Evolutionary conservation across 1,284 basidiomycete species (phyloP), one percentile per base, ranked within the genome.

Genomic region (Psilocybe mexicana): DNA sequence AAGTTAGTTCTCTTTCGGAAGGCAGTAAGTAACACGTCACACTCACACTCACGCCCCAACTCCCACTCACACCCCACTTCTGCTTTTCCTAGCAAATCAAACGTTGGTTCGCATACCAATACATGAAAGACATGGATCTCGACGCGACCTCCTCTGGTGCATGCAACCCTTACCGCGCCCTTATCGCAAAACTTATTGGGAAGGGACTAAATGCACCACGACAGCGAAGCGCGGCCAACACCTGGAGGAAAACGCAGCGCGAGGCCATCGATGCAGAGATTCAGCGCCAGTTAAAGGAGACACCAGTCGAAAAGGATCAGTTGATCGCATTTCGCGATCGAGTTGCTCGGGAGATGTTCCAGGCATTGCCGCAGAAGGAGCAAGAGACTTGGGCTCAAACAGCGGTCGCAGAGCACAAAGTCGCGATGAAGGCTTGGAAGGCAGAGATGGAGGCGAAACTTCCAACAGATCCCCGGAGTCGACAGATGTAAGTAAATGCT

Each of bases 31-130:
- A 28, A 33, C 24, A 23, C 25, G 25, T 25, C 5, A 46, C 30
- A 23, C 11, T 11, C 52, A 28, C 35, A n/a, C 30, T 38, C 3
- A 33, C 30, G 38, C 12, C 25, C 52, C 33, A 36, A 46, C 1
- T 25, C 25, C 3, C 1, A 14, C 12, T 2, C 12, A 1, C 36
- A 52, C 5, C 49, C 35, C 11, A n/a, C 38, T 2, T 42, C n/a
- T 3, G 14, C 30, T 33, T 8, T 33, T 38, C 11, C 44, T 18
- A 61, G 58, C 62, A 61, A 58, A 62, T 61, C 42, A 57, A 58
- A 25, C 45, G 46, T 12, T 55, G 55, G 52, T 28, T 56, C n/a
- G 45, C 33, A 18, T 58, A 60, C 46, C 61, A 62, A 30, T 49
- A 57, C 36, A 52, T 43, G 46, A 59, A 58, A 38, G 61, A 59